Evolutionary conservation across 2,329 filamentous ascomycete species (phyloP), one percentile per base, ranked within the genome.

Genomic region (Coniochaeta prunicola): DNA sequence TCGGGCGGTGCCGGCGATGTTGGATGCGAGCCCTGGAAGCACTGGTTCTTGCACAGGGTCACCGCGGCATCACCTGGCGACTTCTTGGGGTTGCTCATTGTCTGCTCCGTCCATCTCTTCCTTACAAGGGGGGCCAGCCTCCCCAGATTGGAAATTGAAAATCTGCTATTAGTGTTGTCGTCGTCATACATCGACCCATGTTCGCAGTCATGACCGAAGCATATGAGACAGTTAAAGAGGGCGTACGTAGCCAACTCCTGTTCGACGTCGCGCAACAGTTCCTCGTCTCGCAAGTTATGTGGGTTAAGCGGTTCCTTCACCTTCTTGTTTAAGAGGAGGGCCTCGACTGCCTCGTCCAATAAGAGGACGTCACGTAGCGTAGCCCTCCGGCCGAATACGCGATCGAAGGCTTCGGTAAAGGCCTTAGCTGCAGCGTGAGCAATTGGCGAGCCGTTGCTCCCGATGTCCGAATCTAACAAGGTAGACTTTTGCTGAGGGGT

Each of bases 141-240:
- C 13, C 69, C 73, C n/a, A 72, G 68, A 38, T 79, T 77, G n/a
- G 45, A 28, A n/a, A 84, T 72, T 3, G 80, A 82, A 64, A 84
- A 81, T 3, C 77, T 72, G 54, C 76, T 80, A 34, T 79, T 76
- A 64, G 83, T 80, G 60, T 81, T 80, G 56, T 80, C 78, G 7
- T 71, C 68, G 58, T 82, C 79, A 57, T 83, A 84, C 21, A 50
- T 28, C 10, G 26, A 82, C 53, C 82, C 83, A 62, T 86, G 83
- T 64, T 85, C 83, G 60, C 83, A 86, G 13, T 82, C 83, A 66
- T 85, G 79, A 56, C 80, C 80, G 64, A 77, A 81, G 69, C 83
- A 86, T 57, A 84, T 78, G n/a, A 83, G 69, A 63, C 83, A 86
- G 13, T 80, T 80, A 17, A 85, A 73, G 10, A 81, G 74, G 33